Base-by-base conservation (phyloP, 2,329 filamentous ascomycete genomes). In the Truncatella angustata region DNA sequence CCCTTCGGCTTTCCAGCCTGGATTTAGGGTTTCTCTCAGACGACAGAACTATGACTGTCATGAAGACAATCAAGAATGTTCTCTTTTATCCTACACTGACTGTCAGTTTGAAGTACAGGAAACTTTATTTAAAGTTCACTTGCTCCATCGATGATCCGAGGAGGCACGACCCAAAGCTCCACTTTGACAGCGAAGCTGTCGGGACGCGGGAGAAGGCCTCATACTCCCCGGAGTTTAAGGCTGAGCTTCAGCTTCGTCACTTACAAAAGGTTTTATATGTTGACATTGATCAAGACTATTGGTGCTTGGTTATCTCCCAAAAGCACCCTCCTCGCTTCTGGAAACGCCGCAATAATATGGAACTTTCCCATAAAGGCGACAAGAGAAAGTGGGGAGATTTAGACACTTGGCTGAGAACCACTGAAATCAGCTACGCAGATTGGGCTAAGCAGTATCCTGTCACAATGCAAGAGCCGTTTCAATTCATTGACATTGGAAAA, bases 21-120 rank as follows among this genome's bases (percentile, higher is more conserved):
- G 77, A 83, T 16, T 87, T 91, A 58, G 88, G 89, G 0, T 72
- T 83, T 36, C 75, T 84, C 69, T 59, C 77, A 1, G 68, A 75
- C 1, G 75, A 80, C 4, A 71, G 69, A 3, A 72, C 73, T 0
- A 83, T 91, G 76, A 79, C 85, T 63, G 67, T 75, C 7, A 81
- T 89, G 76, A 78, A 78, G 49, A 77, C 73, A 3, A 58, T 73
- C 5, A 44, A 58, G 2, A 54, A 54, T 39, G 47, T 57, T 14
- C 53, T 64, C 1, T 61, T 74, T 18, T 36, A n/a, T 20, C 37
- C 40, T 32, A 59, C 58, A 4, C 61, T 80, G 14, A 62, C 66
- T 10, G 59, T 77, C 1, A 70, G 79, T 50, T 61, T 80, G 2
- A 53, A 54, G 14, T 60, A 55, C 10, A 73, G 70, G 51, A 67